phyloP scores from a whole-genome alignment of 768 basidiomycete species.

The Aureoboletus auriporus region DNA sequence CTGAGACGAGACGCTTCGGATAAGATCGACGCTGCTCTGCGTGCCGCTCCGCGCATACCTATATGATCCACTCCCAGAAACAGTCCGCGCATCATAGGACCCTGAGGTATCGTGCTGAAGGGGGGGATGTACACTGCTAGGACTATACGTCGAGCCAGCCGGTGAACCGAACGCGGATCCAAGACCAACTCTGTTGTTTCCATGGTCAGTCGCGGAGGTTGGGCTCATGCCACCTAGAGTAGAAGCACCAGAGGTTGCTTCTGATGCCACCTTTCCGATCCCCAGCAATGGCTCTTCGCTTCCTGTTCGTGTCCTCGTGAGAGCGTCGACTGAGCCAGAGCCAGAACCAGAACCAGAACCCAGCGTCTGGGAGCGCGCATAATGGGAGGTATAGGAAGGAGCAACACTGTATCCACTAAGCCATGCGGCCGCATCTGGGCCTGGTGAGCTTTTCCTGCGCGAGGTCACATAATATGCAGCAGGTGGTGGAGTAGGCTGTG shows the following conservation, averaged over 20 bases:
- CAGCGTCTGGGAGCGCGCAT: conserved; percentile 26
- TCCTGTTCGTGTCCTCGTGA: conserved; percentile 25
- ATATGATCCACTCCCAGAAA: conserved; percentile 22
- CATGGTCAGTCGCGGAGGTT: conserved; percentile 3
- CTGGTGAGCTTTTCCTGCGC: conserved; percentile 24
- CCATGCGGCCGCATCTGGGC: conserved; percentile 26
- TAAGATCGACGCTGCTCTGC: conserved; percentile 22
- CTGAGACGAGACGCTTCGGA: conserved; percentile 30
- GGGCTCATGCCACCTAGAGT: conserved; percentile 7
- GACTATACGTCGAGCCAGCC: conserved; percentile 17
- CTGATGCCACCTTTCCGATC: conserved; percentile 9
- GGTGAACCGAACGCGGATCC: conserved; percentile 31
- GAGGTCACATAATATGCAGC: conserved; percentile 18
- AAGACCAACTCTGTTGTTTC: conserved; percentile 12
- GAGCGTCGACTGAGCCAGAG: conserved; percentile 25
- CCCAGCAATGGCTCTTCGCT: conserved; percentile 28
- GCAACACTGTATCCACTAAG: conserved; percentile 20
- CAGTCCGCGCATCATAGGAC: conserved; percentile 15
- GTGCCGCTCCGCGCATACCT: conserved; percentile 23
- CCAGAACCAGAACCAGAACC: conserved; percentile 25
- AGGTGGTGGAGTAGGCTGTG: conserved; percentile 21
- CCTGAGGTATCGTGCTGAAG: conserved; percentile 16
- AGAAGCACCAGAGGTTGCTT: conserved; percentile 3
- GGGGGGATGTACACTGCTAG: conserved; percentile 6
- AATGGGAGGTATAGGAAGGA: conserved; percentile 26